Base-by-base conservation (phyloP, 768 basidiomycete genomes). In the Clavulina sp. region DNA sequence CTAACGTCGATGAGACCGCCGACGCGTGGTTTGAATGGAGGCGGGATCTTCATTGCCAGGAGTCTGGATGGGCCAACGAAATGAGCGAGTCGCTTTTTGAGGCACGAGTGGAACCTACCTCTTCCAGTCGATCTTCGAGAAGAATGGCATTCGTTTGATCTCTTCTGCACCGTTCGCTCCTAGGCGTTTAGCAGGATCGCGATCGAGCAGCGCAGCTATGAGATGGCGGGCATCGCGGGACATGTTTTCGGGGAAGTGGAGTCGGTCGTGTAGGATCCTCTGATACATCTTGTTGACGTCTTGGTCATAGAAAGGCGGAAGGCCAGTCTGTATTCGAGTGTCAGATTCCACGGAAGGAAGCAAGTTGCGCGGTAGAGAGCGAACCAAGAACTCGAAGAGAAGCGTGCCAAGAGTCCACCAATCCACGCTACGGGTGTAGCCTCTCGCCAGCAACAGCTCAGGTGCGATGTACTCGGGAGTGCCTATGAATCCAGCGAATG, bases 321-420 rank as follows among this genome's bases (percentile, higher is more conserved):
- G 76, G 32, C 93, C 93, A 4, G 93, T 87, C 78, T 95, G 61
- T 88, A 61, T 62, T 52, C 16, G 24, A 29, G 6, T 47, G 26
- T 13, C n/a, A 9, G 21, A 6, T 7, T n/a, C n/a, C 6, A 44
- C 6, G n/a, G 41, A 26, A 19, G 50, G 7, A 41, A 7, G 44
- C 9, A 52, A 23, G 6, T 28, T 16, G 51, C 13, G 47, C 19
- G 23, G 4, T 31, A 18, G 7, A 24, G 46, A 16, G 61, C 65
- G 56, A 48, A 66, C 66, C 30, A 68, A 65, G 66, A 95, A 95
- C 70, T 99, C 95, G 70, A 91, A 95, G 60, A 97, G 87, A 61
- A 99, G 77, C 61, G 97, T 96, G 34, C 95, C 95, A 48, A 96
- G 71, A 30, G 95, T 97, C 95, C 88, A 92, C 93, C 93, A 99